Base-by-base conservation (phyloP, 495 filamentous ascomycete species). In the Astrothelium subdiscretum region DNA sequence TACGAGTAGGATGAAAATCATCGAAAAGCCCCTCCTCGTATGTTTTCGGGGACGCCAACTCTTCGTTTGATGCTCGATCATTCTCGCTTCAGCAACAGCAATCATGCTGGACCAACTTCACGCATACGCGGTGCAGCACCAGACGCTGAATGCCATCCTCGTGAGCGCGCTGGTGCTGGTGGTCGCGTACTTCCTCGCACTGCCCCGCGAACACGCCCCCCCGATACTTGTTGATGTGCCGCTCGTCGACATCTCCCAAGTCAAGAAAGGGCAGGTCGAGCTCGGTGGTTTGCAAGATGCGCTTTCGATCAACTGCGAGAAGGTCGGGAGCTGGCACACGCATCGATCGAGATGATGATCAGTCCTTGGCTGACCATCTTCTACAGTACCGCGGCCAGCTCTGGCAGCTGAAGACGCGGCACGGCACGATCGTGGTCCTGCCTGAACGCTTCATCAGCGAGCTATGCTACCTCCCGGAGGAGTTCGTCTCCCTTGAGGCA, bases 91-190 rank as follows among this genome's bases (percentile, higher is more conserved):
- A 22, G 43, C 43, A 48, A 48, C 43, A 48, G 43, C 43, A 48
- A 48, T 48, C 43, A 48, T 48, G 43, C 43, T 48, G 43, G 43
- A 48, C n/a, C 43, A 48, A 48, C 43, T 48, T 48, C 43, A 48
- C 43, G 43, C n/a, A 48, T 48, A 48, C 43, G 12, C 43, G 43
- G 43, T 48, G 43, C 43, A 48, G 43, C 43, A 48, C 1, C 43
- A 48, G 13, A 48, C 43, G 2, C 43, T 48, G 43, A 48, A 18
- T 48, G 43, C 43, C 43, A 48, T 48, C 43, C 43, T 48, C 43
- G 43, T 48, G 43, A 48, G 43, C 43, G 43, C 43, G 43, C 43
- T 48, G 43, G 43, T 48, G 43, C 43, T 48, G 43, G 43, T 48
- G 43, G 43, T 48, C 43, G 43, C 43, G 43, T 48, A 48, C 43